Evolutionary conservation across 2,329 filamentous ascomycete species (phyloP).

Genomic region (Epichloe festucae): DNA sequence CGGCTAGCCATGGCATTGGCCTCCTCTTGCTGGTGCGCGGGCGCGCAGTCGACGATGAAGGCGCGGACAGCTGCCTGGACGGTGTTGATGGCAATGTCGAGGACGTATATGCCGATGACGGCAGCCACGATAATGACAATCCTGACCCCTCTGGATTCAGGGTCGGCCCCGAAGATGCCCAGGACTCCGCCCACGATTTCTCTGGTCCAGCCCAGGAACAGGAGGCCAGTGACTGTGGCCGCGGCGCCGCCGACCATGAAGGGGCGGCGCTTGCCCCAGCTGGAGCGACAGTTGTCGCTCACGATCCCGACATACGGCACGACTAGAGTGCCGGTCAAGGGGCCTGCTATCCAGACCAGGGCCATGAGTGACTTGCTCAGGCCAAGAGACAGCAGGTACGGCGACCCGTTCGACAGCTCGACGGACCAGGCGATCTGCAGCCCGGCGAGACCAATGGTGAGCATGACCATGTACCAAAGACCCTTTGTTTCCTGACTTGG

Average conservation of each 20-base stretch:
- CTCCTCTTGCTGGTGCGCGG: conserved; percentile 82
- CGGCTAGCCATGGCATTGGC: conserved; percentile 93
- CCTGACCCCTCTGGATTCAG: conserved; percentile 51
- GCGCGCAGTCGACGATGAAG: conserved; percentile 87
- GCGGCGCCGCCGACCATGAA: conserved; percentile 63
- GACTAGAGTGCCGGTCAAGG: conserved; percentile 63
- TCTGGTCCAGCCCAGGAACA: conserved; percentile 61
- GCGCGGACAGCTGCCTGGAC: conserved; percentile 86
- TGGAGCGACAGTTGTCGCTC: conserved; percentile 62
- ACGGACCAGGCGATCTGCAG: conserved; percentile 94
- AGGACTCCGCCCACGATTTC: conserved; percentile 59
- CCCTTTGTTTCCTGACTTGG: conserved; percentile 56
- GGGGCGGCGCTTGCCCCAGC: conserved; percentile 68
- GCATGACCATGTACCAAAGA: conserved; percentile 69
- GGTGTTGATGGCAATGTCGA: conserved; percentile 95
- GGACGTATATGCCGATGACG: conserved; percentile 73
- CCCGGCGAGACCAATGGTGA: conserved; percentile 78
- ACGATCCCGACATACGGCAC: conserved; percentile 74
- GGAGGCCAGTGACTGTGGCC: conserved; percentile 53
- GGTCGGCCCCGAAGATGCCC: conserved; percentile 55
- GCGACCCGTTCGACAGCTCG: conserved; percentile 85
- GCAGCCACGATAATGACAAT: conserved; percentile 61
- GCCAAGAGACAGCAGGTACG: conserved; percentile 66
- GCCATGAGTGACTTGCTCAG: conserved; percentile 75
- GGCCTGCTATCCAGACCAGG: conserved; percentile 74